Evolutionary conservation across 2,329 filamentous ascomycete genomes (phyloP).

Genomic region (Botrytis galanthina): DNA sequence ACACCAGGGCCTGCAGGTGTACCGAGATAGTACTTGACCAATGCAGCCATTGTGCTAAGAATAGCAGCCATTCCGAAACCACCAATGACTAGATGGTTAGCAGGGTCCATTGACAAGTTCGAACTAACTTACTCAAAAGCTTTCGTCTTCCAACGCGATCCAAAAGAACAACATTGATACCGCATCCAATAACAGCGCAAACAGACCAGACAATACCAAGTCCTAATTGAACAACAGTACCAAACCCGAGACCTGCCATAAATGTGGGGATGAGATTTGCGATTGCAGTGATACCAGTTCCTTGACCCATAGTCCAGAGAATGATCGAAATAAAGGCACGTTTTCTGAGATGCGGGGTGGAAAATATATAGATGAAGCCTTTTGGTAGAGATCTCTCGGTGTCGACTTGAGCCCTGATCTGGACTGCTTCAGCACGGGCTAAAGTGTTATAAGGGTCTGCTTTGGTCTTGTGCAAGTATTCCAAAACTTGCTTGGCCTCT

Average conservation of each 20-base stretch:
- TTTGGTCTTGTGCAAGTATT: slow-evolving; percentile 22
- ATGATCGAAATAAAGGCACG: slow-evolving; percentile 11
- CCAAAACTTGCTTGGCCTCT: slow-evolving; percentile 25
- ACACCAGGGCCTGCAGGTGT: slow-evolving; percentile 5
- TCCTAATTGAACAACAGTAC: slow-evolving; percentile 6
- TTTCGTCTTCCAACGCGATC: slow-evolving; percentile 11
- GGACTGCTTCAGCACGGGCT: slow-evolving; percentile 8
- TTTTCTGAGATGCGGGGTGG: slow-evolving; percentile 10
- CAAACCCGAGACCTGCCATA: slow-evolving; percentile 13
- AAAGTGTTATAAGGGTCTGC: slow-evolving; percentile 5
- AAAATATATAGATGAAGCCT: slow-evolving; percentile 19
- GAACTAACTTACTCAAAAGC: slow-evolving; percentile 1
- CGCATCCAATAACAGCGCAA: slow-evolving; percentile 8
- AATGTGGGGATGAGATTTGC: slow-evolving; percentile 16
- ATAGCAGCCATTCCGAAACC: slow-evolving; percentile 30
- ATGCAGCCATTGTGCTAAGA: slow-evolving; percentile 27
- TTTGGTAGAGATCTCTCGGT: slow-evolving; percentile 6
- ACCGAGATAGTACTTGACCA: slow-evolving; percentile 17
- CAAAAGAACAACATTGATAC: slow-evolving; percentile 3
- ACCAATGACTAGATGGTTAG: slow-evolving; percentile 27
- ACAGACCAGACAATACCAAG: slow-evolving; percentile 3
- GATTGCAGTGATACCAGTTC: slow-evolving; percentile 12
- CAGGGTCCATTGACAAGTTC: background rate
- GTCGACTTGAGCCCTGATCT: slow-evolving; percentile 10
- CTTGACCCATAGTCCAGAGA: slow-evolving; percentile 14